phyloP scores from a whole-genome alignment of 495 filamentous ascomycete genomes.

The Trichodelitschia bisporula region DNA sequence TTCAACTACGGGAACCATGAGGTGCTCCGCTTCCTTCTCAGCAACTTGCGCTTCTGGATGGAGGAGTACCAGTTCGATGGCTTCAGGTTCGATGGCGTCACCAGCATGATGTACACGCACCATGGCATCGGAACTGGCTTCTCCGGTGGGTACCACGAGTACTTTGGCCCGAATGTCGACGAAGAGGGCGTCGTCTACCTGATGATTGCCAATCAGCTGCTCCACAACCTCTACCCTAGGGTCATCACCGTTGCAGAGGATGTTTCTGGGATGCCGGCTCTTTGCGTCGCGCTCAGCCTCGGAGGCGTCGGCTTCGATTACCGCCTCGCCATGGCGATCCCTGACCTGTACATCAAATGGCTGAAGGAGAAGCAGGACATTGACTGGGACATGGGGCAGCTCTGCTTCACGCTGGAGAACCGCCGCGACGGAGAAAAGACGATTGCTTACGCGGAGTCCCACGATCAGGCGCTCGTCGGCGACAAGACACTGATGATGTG shows the following conservation, averaged over 20 bases:
- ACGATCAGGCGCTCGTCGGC: slow-evolving; percentile 96
- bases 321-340: slow-evolving; percentile 89
- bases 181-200: slow-evolving; percentile 90
- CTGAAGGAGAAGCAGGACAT: slow-evolving; percentile 80
- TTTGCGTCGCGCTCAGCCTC: slow-evolving; percentile 63
- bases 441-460: slow-evolving; percentile 89
- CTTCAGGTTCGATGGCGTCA: slow-evolving; percentile 94
- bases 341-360: slow-evolving; percentile 97
- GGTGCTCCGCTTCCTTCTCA: slow-evolving; percentile 78
- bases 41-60: slow-evolving; percentile 97
- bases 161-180: slow-evolving; percentile 81
- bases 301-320: slow-evolving; percentile 96
- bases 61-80: slow-evolving; percentile 93
- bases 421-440: slow-evolving; percentile 92
- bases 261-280: slow-evolving; percentile 90
- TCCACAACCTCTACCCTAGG: slow-evolving; percentile 67
- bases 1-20: slow-evolving; percentile 96
- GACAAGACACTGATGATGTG: slow-evolving; percentile 95
- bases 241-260: slow-evolving; percentile 86
- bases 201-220: slow-evolving; percentile 90
- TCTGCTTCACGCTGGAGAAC: slow-evolving; percentile 74
- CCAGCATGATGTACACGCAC: slow-evolving; percentile 89
- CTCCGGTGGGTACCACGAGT: slow-evolving; percentile 95
- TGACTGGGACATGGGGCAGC: slow-evolving; percentile 77
- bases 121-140: slow-evolving; percentile 97